Base-by-base conservation (phyloP, 352 stramenopile species). In the Thraustochytrium sp. region DNA sequence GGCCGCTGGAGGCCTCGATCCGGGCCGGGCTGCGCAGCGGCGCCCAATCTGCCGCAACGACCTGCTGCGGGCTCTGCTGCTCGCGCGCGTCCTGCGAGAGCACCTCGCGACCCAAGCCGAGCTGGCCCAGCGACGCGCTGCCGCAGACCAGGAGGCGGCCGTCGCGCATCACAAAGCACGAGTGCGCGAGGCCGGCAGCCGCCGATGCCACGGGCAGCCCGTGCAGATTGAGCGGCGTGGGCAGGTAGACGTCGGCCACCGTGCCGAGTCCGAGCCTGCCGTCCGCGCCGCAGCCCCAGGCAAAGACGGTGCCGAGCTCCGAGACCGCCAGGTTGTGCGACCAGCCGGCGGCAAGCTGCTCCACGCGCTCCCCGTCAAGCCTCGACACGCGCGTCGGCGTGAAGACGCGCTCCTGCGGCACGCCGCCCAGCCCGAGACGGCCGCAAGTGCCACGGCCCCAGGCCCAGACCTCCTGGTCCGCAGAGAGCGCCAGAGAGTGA, bases 361-460 rank as follows among this genome's bases (percentile, higher is more conserved):
- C 26, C 4, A 84, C 65, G 26, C 34, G n/a, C 36, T 62, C 44
- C 8, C 65, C 61, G n/a, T 46, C 31, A 44, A 84, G 76, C 34
- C 1, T 11, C n/a, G 21, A 16, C 23, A 84, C 55, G 55, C 37
- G 76, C 2, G n/a, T 11, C 2, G 76, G 76, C 46, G 13, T 3
- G 37, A 37, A 44, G 8, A 38, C 37, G 23, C 38, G n/a, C 49
- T 65, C 48, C 2, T 61, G 13, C 9, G 29, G n/a, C 21, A 61
- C 49, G 46, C 88, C 76, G 31, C 89, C 89, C 0, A 72, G 59
- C 29, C 59, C 59, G 16, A 94, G 82, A 64, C 92, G 90, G 23
- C 91, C 91, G 82, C 92, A 93, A 42, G 88, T 84, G 85, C 92
- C 92, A 2, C 76, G 86, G 23, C 91, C 91, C 88, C 89, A 94